Evolutionary conservation across 768 basidiomycete species (phyloP).

Genomic region (Pisolithus marmoratus): DNA sequence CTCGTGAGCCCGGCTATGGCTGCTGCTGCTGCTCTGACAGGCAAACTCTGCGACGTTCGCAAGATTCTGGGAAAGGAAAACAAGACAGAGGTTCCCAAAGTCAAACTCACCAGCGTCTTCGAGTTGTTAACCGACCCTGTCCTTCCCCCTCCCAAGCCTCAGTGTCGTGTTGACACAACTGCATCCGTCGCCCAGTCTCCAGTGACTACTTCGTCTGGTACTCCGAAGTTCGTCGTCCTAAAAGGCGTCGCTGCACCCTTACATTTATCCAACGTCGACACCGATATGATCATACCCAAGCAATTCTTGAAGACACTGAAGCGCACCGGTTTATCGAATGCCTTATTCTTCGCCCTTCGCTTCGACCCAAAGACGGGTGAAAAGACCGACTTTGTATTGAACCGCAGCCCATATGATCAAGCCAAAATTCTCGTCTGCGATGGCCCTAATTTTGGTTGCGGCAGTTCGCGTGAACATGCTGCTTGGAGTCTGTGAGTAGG

Average conservation of each 20-base stretch:
- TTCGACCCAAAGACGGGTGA: slow-evolving; percentile 73
- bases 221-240: slow-evolving; percentile 61
- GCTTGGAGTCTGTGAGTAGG: slow-evolving; percentile 74
- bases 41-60: slow-evolving; percentile 80
- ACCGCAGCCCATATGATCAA: slow-evolving; percentile 69
- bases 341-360: slow-evolving; percentile 77
- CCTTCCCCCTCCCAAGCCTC: slow-evolving; percentile 48
- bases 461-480: slow-evolving; percentile 87
- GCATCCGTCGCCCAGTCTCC: slow-evolving; percentile 31
- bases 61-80: slow-evolving; percentile 56
- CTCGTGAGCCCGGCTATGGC: slow-evolving; percentile 91
- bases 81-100: slow-evolving; percentile 40
- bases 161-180: slow-evolving; percentile 29
- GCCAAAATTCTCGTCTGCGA: slow-evolving; percentile 79
- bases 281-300: slow-evolving; percentile 92
- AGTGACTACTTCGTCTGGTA: slow-evolving; percentile 39
- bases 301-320: slow-evolving; percentile 92
- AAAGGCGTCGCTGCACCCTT: slow-evolving; percentile 77
- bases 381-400: slow-evolving; percentile 81
- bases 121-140: slow-evolving; percentile 76
- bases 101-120: slow-evolving; percentile 66
- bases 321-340: slow-evolving; percentile 79
- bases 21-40: slow-evolving; percentile 82
- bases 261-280: slow-evolving; percentile 82
- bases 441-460: slow-evolving; percentile 88